Percentiles rank a stretch among this genome's conserved stretches.
phyloP scores from a whole-genome alignment of 257 asterid genomes.

The Solanum bulbocastanum region DNA sequence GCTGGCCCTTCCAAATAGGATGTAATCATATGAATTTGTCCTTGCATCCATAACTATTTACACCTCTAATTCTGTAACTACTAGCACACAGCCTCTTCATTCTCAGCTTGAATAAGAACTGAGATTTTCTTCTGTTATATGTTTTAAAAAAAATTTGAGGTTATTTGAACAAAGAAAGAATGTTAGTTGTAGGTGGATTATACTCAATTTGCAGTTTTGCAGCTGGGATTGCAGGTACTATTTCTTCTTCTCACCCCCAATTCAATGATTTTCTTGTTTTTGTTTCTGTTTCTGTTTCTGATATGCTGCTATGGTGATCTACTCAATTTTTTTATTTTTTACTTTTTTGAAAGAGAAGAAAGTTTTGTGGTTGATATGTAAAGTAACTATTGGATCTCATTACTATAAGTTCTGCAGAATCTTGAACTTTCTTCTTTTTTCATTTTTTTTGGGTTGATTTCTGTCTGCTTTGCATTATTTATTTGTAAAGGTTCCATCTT shows the following conservation, averaged over 20 bases:
- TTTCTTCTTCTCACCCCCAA: background rate
- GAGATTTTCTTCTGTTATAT: background rate
- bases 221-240: conserved; percentile 73
- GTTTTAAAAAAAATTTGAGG: background rate
- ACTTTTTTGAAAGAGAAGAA: background rate
- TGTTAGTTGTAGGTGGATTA: conserved; percentile 14
- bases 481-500: background rate
- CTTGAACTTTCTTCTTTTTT: background rate
- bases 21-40: background rate
- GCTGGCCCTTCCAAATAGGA: background rate
- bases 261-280: background rate
- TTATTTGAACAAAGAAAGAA: background rate
- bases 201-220: conserved; percentile 41
- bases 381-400: background rate
- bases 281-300: background rate
- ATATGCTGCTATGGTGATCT: background rate
- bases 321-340: background rate
- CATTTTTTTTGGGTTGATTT: background rate
- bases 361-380: background rate
- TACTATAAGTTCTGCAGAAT: background rate
- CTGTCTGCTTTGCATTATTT: background rate
- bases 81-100: background rate
- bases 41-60: background rate
- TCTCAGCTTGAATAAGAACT: background rate
- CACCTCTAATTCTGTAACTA: background rate